Evolutionary conservation across 495 filamentous ascomycete genomes (phyloP).

Genomic region (Lasiosphaeria miniovina): DNA sequence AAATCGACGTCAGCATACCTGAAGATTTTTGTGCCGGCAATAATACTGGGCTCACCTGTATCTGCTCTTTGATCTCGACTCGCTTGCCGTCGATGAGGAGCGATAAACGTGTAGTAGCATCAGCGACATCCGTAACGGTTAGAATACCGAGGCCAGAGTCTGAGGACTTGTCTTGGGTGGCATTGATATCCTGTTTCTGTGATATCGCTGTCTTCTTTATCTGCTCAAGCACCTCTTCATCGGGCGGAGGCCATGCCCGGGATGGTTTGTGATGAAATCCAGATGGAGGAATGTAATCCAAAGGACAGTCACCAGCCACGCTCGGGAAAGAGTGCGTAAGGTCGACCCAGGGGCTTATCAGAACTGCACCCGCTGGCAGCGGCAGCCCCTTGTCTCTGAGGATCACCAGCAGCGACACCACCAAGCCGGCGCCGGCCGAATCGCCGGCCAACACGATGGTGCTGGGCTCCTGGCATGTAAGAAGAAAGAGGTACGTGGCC

Average conservation of each 20-base stretch:
- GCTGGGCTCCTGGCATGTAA: conserved; percentile 67
- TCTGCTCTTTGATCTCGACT: conserved; percentile 81
- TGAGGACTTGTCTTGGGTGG: conserved; percentile 1
- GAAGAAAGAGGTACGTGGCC: conserved; percentile 78
- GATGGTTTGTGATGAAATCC: conserved; percentile 87
- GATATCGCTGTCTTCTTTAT: conserved; percentile 34
- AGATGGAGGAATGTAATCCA: conserved; percentile 82
- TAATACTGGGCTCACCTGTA: conserved; percentile 52
- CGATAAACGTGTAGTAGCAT: conserved; percentile 50
- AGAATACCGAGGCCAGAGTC: conserved; percentile 14
- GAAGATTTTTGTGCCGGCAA: too few species aligned
- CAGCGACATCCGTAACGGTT: conserved; percentile 27
- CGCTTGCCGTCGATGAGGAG: conserved; percentile 66
- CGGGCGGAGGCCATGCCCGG: conserved; percentile 85
- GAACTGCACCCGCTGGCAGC: conserved; percentile 80
- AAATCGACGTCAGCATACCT: conserved; percentile 12
- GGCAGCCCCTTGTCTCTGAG: conserved; percentile 78
- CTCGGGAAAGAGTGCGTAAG: conserved; percentile 93
- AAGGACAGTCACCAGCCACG: conserved; percentile 64
- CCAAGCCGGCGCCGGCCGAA: conserved; percentile 87
- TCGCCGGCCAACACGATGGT: conserved; percentile 84
- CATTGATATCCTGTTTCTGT: conserved; percentile 23
- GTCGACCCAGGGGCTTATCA: conserved; percentile 93
- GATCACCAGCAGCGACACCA: conserved; percentile 72
- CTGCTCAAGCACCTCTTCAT: conserved; percentile 60